These are phyloP conservation scores for Calocybe indica DNA, from an alignment of 768 basidiomycete species.

Conservation along the genomic window DNA sequence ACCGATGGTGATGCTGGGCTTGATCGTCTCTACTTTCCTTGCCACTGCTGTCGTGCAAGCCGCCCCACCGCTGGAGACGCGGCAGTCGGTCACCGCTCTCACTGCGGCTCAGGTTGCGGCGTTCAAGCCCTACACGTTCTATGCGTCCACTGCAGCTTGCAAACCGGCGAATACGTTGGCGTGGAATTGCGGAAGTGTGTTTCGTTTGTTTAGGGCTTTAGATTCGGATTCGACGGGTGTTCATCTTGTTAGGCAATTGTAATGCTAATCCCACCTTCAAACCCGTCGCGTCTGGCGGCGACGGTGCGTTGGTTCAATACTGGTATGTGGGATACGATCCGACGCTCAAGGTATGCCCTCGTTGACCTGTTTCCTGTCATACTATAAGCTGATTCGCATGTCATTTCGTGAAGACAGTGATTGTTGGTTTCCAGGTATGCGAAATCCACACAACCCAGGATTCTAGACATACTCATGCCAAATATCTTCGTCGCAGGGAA, in stretches of 20 bases:
- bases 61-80: constrained; percentile 3
- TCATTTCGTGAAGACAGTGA: neutral
- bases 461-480: neutral
- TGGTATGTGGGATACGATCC: constrained; percentile 43
- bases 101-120: constrained; percentile 26
- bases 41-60: neutral
- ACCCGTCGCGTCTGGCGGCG: constrained; percentile 44
- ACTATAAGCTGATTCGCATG: constrained; percentile 1
- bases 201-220: neutral
- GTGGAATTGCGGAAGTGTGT: constrained; percentile 40
- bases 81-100: constrained; percentile 22
- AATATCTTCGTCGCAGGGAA: constrained; percentile 16
- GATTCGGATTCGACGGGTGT: neutral
- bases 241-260: constrained; percentile 31
- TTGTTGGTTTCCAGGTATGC: neutral
- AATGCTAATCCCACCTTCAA: constrained; percentile 39
- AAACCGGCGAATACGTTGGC: constrained; percentile 25
- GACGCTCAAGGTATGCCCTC: constrained; percentile 15
- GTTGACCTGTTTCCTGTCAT: neutral
- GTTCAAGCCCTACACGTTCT: constrained; percentile 34
- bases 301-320: constrained; percentile 33
- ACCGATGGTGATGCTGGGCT: neutral
- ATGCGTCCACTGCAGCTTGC: constrained; percentile 40
- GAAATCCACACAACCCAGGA: too few relatives aligned
- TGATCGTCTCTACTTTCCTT: neutral